Conservation (phyloP, 495 filamentous ascomycete genomes). For the Talaromyces stipitatus region DNA sequence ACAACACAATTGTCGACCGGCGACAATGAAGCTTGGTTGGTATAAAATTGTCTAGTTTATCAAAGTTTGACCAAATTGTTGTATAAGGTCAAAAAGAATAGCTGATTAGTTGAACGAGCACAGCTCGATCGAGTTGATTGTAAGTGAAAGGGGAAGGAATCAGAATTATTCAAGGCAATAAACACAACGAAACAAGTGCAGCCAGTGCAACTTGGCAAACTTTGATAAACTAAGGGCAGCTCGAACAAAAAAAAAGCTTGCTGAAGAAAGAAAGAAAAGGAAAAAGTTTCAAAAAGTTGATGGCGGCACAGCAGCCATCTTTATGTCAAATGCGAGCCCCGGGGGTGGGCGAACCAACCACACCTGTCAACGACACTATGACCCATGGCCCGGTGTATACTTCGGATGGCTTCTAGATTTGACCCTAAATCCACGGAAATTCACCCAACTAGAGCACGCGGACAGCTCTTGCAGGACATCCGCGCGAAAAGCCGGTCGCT, state of each 20-base stretch:
- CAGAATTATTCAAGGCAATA: conserved; percentile 41
- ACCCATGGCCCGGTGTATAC: not conserved
- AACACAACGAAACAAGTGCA: conserved; percentile 39
- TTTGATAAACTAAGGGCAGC: conserved; percentile 44
- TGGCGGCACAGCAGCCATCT: conserved; percentile 32
- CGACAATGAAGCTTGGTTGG: conserved; percentile 30
- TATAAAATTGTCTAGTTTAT: conserved; percentile 12
- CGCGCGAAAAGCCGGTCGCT: conserved; percentile 5
- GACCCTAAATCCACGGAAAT: not conserved
- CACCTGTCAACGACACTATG: not conserved
- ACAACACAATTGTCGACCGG: conserved; percentile 42
- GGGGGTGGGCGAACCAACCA: conserved; percentile 2
- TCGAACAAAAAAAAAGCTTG: conserved; percentile 68
- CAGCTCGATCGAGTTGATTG: conserved; percentile 29
- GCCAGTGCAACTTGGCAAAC: conserved; percentile 39
- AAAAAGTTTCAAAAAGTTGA: conserved; percentile 19
- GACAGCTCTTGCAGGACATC: conserved; percentile 1
- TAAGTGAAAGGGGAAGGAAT: conserved; percentile 16
- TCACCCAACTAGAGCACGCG: conserved; percentile 1
- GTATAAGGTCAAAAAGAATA: conserved; percentile 22
- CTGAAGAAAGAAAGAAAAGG: conserved; percentile 54
- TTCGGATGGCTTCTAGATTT: conserved; percentile 3
- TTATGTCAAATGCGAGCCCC: conserved; percentile 12
- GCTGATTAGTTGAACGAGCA: conserved; percentile 24
- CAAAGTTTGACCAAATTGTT: conserved; percentile 11